A percentile compares a stretch with the other conserved stretches of the same genome.
These are phyloP conservation scores for Vitis riparia DNA, from an alignment of 164 flowering plant genomes.

Conservation along the genomic window DNA sequence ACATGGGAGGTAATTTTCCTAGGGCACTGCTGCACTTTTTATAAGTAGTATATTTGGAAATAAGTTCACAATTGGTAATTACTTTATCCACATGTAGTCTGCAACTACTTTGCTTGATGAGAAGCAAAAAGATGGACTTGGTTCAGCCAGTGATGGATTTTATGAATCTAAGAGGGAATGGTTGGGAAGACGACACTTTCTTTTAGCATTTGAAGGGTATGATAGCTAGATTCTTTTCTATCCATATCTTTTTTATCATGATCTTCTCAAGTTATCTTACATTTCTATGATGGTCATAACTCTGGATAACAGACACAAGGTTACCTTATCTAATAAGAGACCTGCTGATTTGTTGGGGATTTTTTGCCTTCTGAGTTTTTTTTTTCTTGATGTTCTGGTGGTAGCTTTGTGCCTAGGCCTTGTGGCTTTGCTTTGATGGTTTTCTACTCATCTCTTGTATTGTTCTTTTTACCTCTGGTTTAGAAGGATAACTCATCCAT, in stretches of 20 bases:
- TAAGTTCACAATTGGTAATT: neutral
- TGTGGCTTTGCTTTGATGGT: too few relatives aligned
- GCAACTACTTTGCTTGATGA: conserved; percentile 72
- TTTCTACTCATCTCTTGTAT: too few relatives aligned
- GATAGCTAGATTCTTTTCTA: conserved; percentile 5
- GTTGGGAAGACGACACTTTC: conserved; percentile 87
- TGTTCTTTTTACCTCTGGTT: too few relatives aligned
- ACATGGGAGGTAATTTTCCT: conserved; percentile 78
- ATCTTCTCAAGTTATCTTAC: neutral
- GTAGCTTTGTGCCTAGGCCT: too few relatives aligned
- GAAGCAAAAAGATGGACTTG: conserved; percentile 65
- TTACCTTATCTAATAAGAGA: too few relatives aligned
- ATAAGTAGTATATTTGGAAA: too few relatives aligned
- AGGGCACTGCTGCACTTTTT: too few relatives aligned
- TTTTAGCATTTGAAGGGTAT: conserved; percentile 91
- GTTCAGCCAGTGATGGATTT: conserved; percentile 70
- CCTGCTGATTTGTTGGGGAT: too few relatives aligned
- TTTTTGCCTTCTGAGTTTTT: too few relatives aligned
- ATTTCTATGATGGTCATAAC: neutral
- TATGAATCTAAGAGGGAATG: conserved; percentile 96
- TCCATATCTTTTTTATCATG: neutral
- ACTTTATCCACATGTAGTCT: conserved; percentile 35
- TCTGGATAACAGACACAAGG: neutral
- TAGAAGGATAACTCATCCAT: too few relatives aligned
- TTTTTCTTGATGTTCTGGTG: too few relatives aligned